Evolutionary conservation across 106 monocot species (phyloP), one percentile per base, ranked within the genome.

Genomic region (Iris macrosiphon): DNA sequence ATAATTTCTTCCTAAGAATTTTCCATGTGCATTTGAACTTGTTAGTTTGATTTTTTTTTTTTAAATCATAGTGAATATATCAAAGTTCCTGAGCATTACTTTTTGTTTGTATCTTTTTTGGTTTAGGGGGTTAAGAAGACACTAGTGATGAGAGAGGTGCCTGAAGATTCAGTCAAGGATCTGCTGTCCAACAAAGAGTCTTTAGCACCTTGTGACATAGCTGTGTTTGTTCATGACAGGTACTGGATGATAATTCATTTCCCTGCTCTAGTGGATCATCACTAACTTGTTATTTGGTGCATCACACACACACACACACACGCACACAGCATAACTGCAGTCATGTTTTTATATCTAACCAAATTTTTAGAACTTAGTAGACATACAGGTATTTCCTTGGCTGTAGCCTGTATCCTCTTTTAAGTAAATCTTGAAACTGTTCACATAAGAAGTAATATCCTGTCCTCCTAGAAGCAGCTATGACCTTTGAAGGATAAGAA

Each of bases 161-260:
- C 95, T 18, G 95, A 96, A 69, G 74, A 82, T 68, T 63, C 62
- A 41, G 89, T 96, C 28, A 82, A 72, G 53, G 23, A 32, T 6
- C 13, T 96, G 31, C 66, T 85, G 42, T 76, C 79, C 23, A 61
- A 75, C 63, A 96, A 80, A 60, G 85, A 89, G 34, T 86, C 89
- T 6, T 72, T 96, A 54, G 89, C 95, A 60, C 57, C 78, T 47
- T 96, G 89, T 75, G 95, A 96, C 22, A 61, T 86, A 43, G 85
- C 89, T 26, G 73, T 96, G 35, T 96, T 96, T 67, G 85, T 89
- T 49, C 71, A 89, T 70, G 95, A 96, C 70, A 89, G 95, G 94
- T 94, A 78, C 31, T 29, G 6, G 0, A 46, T 26, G 18, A 29
- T 20, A 13, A 19, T 38, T 51, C 3, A 35, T 33, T 20, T n/a